Evolutionary conservation across 768 basidiomycete species (phyloP), one percentile per base, ranked within the genome.

Genomic region (Tricholoma flavovirens): DNA sequence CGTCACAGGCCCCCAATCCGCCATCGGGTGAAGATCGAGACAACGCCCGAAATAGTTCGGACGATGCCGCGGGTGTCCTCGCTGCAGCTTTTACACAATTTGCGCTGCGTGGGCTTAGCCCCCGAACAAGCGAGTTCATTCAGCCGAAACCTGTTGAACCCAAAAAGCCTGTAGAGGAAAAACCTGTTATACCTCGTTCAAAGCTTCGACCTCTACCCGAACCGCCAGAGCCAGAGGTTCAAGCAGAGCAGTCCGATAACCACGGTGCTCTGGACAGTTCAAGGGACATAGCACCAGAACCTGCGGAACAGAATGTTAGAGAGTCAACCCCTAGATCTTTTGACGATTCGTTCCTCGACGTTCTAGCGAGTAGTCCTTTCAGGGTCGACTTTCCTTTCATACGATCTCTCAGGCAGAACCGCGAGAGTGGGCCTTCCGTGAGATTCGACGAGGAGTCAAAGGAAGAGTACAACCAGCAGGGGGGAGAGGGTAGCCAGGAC

Each of bases 71-170:
- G 22, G 63, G 65, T 30, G 46, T 51, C 30, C 48, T 67, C 5
- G 64, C 59, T n/a, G 43, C 56, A 17, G 56, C 63, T 29, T 55
- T 60, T n/a, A 62, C 66, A n/a, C 61, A 61, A 33, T 32, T 56
- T 30, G 64, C 64, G n/a, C 56, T 68, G 22, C 61, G 63, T 24
- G 50, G 55, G 3, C 54, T 68, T 33, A 64, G 64, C 38, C 67
- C 67, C 11, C 62, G 66, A 29, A 68, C 56, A 4, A 62, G 57
- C 26, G 51, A 58, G 35, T 54, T 5, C 14, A 15, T 48, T 29
- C 26, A 29, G 17, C 26, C 46, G 9, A 30, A 14, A 17, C n/a
- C 26, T 17, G 46, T n/a, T 17, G 22, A 30, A 26, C 22, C 45
- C 24, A 21, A n/a, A 11, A 7, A 46, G 45, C 24, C 24, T 17